Evolutionary conservation across 2,329 filamentous ascomycete species (phyloP).

Genomic region (Colletotrichum lentis): DNA sequence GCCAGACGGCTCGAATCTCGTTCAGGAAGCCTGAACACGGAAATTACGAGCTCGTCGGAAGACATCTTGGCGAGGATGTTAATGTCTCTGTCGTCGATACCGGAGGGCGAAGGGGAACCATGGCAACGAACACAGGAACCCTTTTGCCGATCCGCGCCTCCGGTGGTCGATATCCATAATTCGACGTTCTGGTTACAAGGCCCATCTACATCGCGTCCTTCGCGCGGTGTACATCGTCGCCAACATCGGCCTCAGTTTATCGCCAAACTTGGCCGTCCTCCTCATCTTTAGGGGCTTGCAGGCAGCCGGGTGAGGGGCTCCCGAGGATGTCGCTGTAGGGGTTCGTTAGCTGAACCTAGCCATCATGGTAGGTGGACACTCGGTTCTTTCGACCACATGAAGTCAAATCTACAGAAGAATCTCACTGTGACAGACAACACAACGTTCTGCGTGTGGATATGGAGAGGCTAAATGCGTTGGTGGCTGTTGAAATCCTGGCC

Average conservation of each 20-base stretch:
- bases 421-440: no score
- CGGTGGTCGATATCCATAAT: conserved; percentile 56
- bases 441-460: no score
- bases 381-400: neutral
- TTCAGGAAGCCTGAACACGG: neutral
- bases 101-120: neutral
- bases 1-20: neutral
- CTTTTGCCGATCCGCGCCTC: conserved; percentile 4
- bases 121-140: neutral
- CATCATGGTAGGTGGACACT: no score
- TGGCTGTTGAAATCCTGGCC: no score
- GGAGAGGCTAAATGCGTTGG: no score
- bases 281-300: conserved; percentile 58
- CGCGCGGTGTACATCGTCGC: conserved; percentile 54
- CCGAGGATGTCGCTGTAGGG: no score
- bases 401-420: neutral
- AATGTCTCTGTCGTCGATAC: conserved; percentile 10
- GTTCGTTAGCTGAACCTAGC: no score
- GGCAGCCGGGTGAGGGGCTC: no score
- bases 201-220: conserved; percentile 57
- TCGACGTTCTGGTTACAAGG: conserved; percentile 56
- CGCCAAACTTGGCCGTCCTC: conserved; percentile 53
- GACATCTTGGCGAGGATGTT: neutral
- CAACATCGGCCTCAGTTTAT: conserved; percentile 56
- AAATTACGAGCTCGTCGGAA: neutral